Evolutionary conservation across 768 basidiomycete genomes (phyloP).

Genomic region (Clavulina sp.): DNA sequence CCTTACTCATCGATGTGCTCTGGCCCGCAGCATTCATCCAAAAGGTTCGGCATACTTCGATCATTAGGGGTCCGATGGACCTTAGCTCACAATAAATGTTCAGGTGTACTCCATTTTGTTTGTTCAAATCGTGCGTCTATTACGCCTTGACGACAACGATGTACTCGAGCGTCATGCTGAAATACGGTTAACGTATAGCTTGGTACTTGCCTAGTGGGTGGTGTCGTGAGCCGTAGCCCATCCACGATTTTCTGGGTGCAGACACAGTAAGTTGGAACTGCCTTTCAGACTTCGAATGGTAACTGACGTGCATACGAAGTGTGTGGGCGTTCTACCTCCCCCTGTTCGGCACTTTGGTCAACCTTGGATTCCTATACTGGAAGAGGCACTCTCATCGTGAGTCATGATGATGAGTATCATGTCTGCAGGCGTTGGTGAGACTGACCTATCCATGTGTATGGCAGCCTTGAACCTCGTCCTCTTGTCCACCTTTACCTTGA

Average conservation of each 20-base stretch:
- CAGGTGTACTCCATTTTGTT: slow-evolving; percentile 82
- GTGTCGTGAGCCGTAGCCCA: slow-evolving; percentile 45
- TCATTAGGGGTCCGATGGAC: slow-evolving; percentile 16
- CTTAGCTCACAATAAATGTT: slow-evolving; percentile 15
- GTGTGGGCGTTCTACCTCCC: slow-evolving; percentile 65
- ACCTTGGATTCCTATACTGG: slow-evolving; percentile 72
- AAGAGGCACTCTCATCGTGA: slow-evolving; percentile 70
- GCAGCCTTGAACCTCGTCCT: slow-evolving; percentile 61
- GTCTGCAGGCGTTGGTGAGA: background rate
- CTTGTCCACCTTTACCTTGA: slow-evolving; percentile 68
- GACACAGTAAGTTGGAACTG: slow-evolving; percentile 33
- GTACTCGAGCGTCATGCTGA: too few species aligned
- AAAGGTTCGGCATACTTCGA: too few species aligned
- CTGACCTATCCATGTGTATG: background rate
- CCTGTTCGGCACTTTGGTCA: slow-evolving; percentile 59
- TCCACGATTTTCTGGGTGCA: slow-evolving; percentile 49
- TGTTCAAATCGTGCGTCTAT: slow-evolving; percentile 32
- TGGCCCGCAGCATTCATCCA: slow-evolving; percentile 42
- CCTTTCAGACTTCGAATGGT: slow-evolving; percentile 6
- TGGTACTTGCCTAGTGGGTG: slow-evolving; percentile 64
- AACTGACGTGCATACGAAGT: slow-evolving; percentile 7
- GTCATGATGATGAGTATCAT: background rate
- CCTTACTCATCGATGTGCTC: slow-evolving; percentile 12
- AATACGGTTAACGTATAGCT: slow-evolving; percentile 24
- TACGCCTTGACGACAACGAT: background rate